Base-by-base conservation (phyloP, 495 filamentous ascomycete species). In the Hypoxylon fragiforme region DNA sequence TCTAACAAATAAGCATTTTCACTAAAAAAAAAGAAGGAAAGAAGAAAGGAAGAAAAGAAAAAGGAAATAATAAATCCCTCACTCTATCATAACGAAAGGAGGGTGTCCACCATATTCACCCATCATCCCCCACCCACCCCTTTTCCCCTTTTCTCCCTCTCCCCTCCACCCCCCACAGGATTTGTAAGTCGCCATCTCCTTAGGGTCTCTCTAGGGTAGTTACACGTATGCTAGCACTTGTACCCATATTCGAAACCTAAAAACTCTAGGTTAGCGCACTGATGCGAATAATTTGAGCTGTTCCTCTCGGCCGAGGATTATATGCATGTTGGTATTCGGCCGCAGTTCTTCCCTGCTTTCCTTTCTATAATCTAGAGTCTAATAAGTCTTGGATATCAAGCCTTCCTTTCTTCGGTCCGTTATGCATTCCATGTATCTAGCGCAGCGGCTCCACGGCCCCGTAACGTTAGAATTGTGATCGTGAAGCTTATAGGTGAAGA, bases 231-330 rank as follows among this genome's bases (percentile, higher is more conserved):
- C n/a, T n/a, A n/a, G n/a, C n/a, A n/a, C n/a, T n/a, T n/a, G n/a
- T n/a, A n/a, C n/a, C n/a, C n/a, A n/a, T n/a, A n/a, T n/a, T n/a
- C n/a, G n/a, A n/a, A n/a, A n/a, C n/a, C n/a, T n/a, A n/a, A n/a
- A n/a, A n/a, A n/a, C n/a, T n/a, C n/a, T n/a, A n/a, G n/a, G n/a
- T n/a, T n/a, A n/a, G n/a, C n/a, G n/a, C n/a, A n/a, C n/a, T n/a
- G n/a, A n/a, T n/a, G n/a, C n/a, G n/a, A n/a, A n/a, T n/a, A n/a
- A n/a, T n/a, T n/a, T n/a, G n/a, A n/a, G n/a, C n/a, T n/a, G n/a
- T n/a, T n/a, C n/a, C n/a, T n/a, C n/a, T 56, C 47, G 58, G 52
- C 58, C 47, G 51, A 62, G 12, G 46, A 43, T 42, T 30, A 42
- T 47, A 36, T 30, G 14, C 21, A 18, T 35, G 30, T 48, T 34